phyloP scores from a whole-genome alignment of 2,329 filamentous ascomycete species.

The Neopestalotiopsis clavispora region DNA sequence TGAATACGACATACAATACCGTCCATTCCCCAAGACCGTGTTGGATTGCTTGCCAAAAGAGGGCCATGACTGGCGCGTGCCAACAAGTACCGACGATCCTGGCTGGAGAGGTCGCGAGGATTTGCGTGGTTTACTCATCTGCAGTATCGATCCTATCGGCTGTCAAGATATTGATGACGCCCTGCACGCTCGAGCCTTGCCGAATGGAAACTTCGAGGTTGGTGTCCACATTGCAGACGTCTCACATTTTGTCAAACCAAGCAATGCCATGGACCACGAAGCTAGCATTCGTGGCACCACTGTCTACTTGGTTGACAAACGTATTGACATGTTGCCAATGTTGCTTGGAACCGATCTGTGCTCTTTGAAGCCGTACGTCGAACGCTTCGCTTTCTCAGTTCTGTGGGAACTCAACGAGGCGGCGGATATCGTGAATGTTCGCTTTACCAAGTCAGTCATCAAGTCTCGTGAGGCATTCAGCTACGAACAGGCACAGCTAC shows the following conservation, averaged over 20 bases:
- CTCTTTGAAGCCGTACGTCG: conserved; percentile 96
- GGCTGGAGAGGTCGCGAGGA: conserved; percentile 89
- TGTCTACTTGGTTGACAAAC: conserved; percentile 97
- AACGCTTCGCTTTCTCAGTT: conserved; percentile 85
- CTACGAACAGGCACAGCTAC: conserved; percentile 93
- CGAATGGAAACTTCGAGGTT: conserved; percentile 94
- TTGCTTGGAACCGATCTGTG: conserved; percentile 95
- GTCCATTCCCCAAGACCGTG: conserved; percentile 94
- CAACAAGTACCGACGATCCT: conserved; percentile 75
- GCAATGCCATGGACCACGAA: conserved; percentile 96
- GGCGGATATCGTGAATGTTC: conserved; percentile 82
- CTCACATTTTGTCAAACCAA: conserved; percentile 97
- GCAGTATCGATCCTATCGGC: conserved; percentile 94
- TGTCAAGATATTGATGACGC: conserved; percentile 99
- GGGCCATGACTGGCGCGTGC: conserved; percentile 94
- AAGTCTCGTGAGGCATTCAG: conserved; percentile 95
- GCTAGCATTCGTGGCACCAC: conserved; percentile 94
- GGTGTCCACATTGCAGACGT: conserved; percentile 99
- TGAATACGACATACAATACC: conserved; percentile 97
- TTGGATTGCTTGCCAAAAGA: conserved; percentile 90
- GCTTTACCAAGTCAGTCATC: conserved; percentile 98
- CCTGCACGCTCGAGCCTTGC: conserved; percentile 80
- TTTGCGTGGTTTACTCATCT: conserved; percentile 84
- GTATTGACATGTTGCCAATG: conserved; percentile 98
- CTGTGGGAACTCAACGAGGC: conserved; percentile 87